Conservation (phyloP, 2,329 filamentous ascomycete genomes). For the Aureobasidium lini region DNA sequence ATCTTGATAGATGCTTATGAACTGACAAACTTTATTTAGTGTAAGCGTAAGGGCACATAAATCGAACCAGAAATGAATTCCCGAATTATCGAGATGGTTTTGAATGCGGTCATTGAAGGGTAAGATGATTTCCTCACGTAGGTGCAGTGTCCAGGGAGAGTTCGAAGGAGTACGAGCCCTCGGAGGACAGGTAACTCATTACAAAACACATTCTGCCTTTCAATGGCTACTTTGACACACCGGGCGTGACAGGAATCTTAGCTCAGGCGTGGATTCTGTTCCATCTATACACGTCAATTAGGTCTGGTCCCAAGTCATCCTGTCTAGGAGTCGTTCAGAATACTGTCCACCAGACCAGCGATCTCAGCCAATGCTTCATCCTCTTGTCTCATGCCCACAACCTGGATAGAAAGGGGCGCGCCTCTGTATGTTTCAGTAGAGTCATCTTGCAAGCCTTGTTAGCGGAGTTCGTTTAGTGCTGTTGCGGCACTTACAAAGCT, state of each 20-base stretch:
- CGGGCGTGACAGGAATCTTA: too few species aligned
- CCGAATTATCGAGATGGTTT: too few species aligned
- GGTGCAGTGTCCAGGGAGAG: neutral
- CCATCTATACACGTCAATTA: too few species aligned
- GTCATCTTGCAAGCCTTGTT: slow-evolving; percentile 19
- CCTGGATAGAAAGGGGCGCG: slow-evolving; percentile 46
- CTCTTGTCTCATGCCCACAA: slow-evolving; percentile 46
- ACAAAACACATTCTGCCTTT: too few species aligned
- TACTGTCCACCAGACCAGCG: neutral
- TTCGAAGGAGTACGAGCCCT: too few species aligned
- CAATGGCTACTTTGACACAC: too few species aligned
- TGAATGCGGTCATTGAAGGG: too few species aligned
- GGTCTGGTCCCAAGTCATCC: too few species aligned
- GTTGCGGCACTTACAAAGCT: slow-evolving; percentile 35
- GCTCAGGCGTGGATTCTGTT: too few species aligned
- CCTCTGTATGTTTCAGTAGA: slow-evolving; percentile 41
- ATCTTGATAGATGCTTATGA: slow-evolving; percentile 22
- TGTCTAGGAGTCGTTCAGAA: neutral
- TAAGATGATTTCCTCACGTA: too few species aligned
- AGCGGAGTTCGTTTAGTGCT: neutral
- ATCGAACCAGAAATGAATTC: too few species aligned
- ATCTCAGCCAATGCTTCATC: slow-evolving; percentile 46
- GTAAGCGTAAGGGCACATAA: neutral
- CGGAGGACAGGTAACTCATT: too few species aligned
- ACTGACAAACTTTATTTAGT: slow-evolving; percentile 19